Percentiles rank a stretch among this genome's conserved stretches.
These are phyloP conservation scores for Claviceps sp. DNA, from an alignment of 2,329 filamentous ascomycete species.

Conservation along the genomic window DNA sequence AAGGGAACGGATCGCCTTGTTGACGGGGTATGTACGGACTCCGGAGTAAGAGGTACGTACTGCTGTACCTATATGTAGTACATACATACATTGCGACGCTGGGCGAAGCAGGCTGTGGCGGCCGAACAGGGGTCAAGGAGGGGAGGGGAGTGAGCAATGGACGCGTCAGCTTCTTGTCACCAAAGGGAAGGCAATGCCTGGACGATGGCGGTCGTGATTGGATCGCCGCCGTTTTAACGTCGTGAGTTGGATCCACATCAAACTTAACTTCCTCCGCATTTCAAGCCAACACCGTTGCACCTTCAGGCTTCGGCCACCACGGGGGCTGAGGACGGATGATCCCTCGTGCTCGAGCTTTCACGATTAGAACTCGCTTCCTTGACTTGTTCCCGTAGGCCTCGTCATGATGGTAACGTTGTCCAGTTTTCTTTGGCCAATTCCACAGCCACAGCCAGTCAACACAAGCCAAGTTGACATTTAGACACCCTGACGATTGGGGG, in stretches of 20 bases:
- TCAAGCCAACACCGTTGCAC: background rate
- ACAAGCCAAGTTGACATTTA: too few species aligned
- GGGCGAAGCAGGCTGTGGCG: background rate
- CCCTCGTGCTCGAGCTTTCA: background rate
- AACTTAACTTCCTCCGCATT: conserved; percentile 1
- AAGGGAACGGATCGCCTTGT: conserved; percentile 18
- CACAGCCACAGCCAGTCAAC: background rate
- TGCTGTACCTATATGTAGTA: too few species aligned
- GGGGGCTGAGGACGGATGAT: conserved; percentile 1
- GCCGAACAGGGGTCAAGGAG: conserved; percentile 9
- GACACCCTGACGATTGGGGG: background rate
- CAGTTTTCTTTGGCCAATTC: background rate
- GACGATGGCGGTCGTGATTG: background rate
- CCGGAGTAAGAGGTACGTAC: too few species aligned
- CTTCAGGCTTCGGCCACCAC: background rate
- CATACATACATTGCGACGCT: background rate
- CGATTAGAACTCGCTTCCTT: background rate
- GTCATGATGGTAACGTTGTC: conserved; percentile 7
- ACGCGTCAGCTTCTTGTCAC: conserved; percentile 16
- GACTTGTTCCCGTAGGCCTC: background rate
- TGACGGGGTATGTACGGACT: background rate
- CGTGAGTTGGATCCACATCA: background rate
- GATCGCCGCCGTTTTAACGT: background rate
- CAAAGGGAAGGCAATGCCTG: conserved; percentile 1
- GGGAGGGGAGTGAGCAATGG: conserved; percentile 10